Evolutionary conservation across 2,329 filamentous ascomycete species (phyloP), one percentile per base, ranked within the genome.

Genomic region (Boeremia exigua): DNA sequence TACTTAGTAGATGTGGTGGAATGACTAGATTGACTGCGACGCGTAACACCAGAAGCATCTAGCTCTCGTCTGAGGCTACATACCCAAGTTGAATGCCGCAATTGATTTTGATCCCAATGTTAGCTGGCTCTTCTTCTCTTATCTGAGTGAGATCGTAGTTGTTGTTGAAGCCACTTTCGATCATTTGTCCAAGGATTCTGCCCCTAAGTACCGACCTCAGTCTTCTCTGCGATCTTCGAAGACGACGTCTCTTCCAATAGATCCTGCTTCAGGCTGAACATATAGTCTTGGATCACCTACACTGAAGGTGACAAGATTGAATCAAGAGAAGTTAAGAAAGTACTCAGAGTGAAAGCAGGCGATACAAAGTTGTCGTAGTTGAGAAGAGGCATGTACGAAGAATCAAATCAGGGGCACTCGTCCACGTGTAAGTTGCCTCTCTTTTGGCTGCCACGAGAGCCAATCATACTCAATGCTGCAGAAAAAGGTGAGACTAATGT

Each of bases 301-400:
- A 33, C 60, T 57, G 28, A 79, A 55, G 3, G 76, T 78, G n/a
- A 65, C 55, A 33, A 79, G 59, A 17, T 77, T 76, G 42, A 65
- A 62, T 77, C 75, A 79, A 47, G 78, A 70, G 7, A 79, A 75
- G 44, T 73, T 69, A 79, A 44, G 60, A 78, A 74, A 14, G 77
- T 80, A n/a, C 65, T 70, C 15, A 79, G 54, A 0, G 78, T 80
- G 66, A 79, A 78, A 29, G 73, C 74, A 45, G 79, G 79, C 33
- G 71, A 75, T 27, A 79, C 67, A 55, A 79, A 75, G 44, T 77
- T 23, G 19, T 23, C 19, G 19, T 5, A 23, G 5, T 23, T 3
- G 19, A 23, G 5, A 23, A 23, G 19, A 23, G 19, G 19, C 19
- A 2, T 5, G 19, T 23, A 23, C 5, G 19, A 23, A 23, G 19